Percentiles rank a stretch among this genome's conserved stretches.
These are phyloP conservation scores for Exophiala sp. DNA, from an alignment of 2,329 filamentous ascomycete genomes.

Conservation along the genomic window DNA sequence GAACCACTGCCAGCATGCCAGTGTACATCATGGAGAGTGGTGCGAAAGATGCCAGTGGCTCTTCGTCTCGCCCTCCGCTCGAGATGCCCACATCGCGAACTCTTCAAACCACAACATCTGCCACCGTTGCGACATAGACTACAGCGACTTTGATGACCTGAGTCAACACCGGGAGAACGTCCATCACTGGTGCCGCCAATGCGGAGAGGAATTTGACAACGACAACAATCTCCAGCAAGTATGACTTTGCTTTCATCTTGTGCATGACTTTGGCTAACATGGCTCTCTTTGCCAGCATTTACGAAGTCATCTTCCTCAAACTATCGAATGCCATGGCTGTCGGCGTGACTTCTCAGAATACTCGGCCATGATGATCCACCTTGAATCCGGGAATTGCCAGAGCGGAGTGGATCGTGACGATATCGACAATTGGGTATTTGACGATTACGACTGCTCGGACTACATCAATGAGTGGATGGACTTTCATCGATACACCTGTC, in stretches of 20 bases:
- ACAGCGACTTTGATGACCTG: not conserved
- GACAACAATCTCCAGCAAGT: slow-evolving; percentile 26
- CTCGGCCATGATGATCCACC: slow-evolving; percentile 30
- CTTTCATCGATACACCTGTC: slow-evolving; percentile 20
- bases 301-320: slow-evolving; percentile 19
- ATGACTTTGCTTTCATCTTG: not conserved
- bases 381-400: slow-evolving; percentile 29
- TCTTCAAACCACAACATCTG: slow-evolving; percentile 15
- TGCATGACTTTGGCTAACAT: not conserved
- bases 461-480: slow-evolving; percentile 1
- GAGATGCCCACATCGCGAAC: slow-evolving; percentile 3
- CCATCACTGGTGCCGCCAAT: slow-evolving; percentile 20
- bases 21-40: slow-evolving; percentile 16
- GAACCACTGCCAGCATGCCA: slow-evolving; percentile 15
- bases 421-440: slow-evolving; percentile 13
- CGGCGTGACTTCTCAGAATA: slow-evolving; percentile 23
- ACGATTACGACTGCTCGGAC: not conserved
- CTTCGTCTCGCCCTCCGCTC: slow-evolving; percentile 12
- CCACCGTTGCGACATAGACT: slow-evolving; percentile 2
- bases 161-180: slow-evolving; percentile 11
- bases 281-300: slow-evolving; percentile 21
- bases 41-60: slow-evolving; percentile 18
- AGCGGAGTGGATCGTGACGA: slow-evolving; percentile 6
- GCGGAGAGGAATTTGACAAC: slow-evolving; percentile 15
- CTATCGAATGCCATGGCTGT: slow-evolving; percentile 26